Percentiles rank a stretch among this genome's conserved stretches.
These are phyloP conservation scores for Colletotrichum trifolii DNA, from an alignment of 2,329 filamentous ascomycete species.

Conservation along the genomic window DNA sequence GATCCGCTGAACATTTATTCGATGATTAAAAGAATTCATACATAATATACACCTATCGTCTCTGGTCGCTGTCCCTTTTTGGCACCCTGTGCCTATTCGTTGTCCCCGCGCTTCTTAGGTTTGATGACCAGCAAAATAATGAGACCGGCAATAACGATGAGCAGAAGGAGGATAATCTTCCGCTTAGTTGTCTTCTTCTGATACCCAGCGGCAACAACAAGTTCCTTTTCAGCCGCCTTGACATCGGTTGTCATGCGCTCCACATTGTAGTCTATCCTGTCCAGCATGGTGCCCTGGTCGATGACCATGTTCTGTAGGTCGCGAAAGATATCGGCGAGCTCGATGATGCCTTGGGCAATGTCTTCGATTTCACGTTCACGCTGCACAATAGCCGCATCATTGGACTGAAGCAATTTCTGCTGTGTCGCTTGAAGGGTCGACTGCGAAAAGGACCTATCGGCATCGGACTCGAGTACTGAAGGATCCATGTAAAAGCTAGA, in stretches of 20 bases:
- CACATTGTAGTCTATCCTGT: conserved; percentile 98
- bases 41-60: conserved; percentile 39
- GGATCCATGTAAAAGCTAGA: conserved; percentile 78
- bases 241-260: conserved; percentile 95
- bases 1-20: conserved; percentile 30
- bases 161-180: conserved; percentile 89
- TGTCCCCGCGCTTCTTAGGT: conserved; percentile 65
- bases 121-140: conserved; percentile 88
- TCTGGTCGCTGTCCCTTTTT: conserved; percentile 6
- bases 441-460: conserved; percentile 92
- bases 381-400: conserved; percentile 87
- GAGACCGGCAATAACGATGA: conserved; percentile 85
- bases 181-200: conserved; percentile 90
- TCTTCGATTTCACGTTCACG: conserved; percentile 97
- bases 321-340: conserved; percentile 95
- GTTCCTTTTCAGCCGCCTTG: conserved; percentile 91
- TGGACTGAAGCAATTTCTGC: conserved; percentile 74
- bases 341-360: conserved; percentile 97
- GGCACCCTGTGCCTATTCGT: conserved; percentile 36
- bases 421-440: conserved; percentile 86
- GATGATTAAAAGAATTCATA: conserved; percentile 36
- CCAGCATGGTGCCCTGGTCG: conserved; percentile 89
- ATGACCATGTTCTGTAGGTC: conserved; percentile 97
- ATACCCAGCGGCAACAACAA: conserved; percentile 88
- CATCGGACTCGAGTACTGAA: conserved; percentile 91